These are phyloP conservation scores for Lachnellula occidentalis DNA, from an alignment of 2,329 filamentous ascomycete species.

Conservation along the genomic window DNA sequence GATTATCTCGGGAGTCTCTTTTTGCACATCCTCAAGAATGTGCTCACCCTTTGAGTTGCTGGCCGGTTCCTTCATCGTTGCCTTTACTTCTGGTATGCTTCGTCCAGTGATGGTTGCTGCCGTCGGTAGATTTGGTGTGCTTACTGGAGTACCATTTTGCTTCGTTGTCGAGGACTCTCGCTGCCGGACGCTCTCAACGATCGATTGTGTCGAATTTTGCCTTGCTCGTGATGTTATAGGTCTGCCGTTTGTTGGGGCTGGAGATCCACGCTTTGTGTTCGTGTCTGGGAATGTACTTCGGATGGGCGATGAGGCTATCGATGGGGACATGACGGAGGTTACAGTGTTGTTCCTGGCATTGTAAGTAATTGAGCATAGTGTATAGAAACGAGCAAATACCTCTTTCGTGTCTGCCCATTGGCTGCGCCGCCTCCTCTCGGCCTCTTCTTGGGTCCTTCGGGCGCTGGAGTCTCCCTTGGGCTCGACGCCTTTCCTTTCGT, in stretches of 20 bases:
- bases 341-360: conserved; percentile 39
- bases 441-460: conserved; percentile 65
- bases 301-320: conserved; percentile 70
- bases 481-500: conserved; percentile 57
- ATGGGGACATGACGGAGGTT: conserved; percentile 57
- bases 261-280: conserved; percentile 54
- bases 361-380: conserved; percentile 13
- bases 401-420: conserved; percentile 73
- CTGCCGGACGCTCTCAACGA: conserved; percentile 47
- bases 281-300: conserved; percentile 62
- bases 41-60: conserved; percentile 28
- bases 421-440: conserved; percentile 58
- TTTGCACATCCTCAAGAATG: conserved; percentile 28
- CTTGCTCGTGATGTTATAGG: conserved; percentile 66
- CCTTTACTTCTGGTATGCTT: conserved; percentile 43
- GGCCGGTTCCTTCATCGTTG: conserved; percentile 45
- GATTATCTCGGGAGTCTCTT: conserved; percentile 30
- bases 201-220: conserved; percentile 66
- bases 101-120: conserved; percentile 29
- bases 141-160: conserved; percentile 44
- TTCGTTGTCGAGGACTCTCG: conserved; percentile 58
- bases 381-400: conserved; percentile 44
- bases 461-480: conserved; percentile 62
- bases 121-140: conserved; percentile 29
- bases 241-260: conserved; percentile 51